Percentiles rank a stretch among this genome's conserved stretches.
These are phyloP conservation scores for Platanthera zijinensis DNA, from an alignment of 106 monocot species.

Conservation along the genomic window DNA sequence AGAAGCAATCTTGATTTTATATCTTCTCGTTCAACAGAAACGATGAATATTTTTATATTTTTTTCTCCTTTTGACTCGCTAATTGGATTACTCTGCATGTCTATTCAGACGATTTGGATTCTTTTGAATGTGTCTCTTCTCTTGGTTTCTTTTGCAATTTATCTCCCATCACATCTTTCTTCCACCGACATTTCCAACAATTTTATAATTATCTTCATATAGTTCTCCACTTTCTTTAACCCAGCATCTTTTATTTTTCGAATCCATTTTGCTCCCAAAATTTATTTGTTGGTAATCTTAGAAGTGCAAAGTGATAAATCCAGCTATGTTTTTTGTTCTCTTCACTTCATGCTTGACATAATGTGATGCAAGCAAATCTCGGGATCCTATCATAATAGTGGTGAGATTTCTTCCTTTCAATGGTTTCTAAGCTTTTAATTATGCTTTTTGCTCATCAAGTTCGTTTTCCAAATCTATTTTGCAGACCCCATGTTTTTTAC, in stretches of 20 bases:
- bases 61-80: background rate
- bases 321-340: too few species aligned
- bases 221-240: background rate
- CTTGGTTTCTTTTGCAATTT: background rate
- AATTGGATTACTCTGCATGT: background rate
- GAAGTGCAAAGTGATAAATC: background rate
- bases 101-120: background rate
- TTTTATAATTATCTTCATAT: background rate
- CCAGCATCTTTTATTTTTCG: too few species aligned
- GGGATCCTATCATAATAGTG: too few species aligned
- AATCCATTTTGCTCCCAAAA: background rate
- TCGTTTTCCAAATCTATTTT: too few species aligned
- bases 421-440: too few species aligned
- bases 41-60: background rate
- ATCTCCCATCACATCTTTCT: background rate
- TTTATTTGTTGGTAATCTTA: background rate
- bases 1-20: too few species aligned
- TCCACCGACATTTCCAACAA: background rate
- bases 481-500: too few species aligned
- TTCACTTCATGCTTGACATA: too few species aligned
- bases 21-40: background rate
- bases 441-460: too few species aligned
- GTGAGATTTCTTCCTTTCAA: too few species aligned
- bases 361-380: too few species aligned
- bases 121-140: background rate